These are phyloP conservation scores for Backusella morwellensis DNA, from an alignment of 192 early-diverging fungal species.

Conservation along the genomic window DNA sequence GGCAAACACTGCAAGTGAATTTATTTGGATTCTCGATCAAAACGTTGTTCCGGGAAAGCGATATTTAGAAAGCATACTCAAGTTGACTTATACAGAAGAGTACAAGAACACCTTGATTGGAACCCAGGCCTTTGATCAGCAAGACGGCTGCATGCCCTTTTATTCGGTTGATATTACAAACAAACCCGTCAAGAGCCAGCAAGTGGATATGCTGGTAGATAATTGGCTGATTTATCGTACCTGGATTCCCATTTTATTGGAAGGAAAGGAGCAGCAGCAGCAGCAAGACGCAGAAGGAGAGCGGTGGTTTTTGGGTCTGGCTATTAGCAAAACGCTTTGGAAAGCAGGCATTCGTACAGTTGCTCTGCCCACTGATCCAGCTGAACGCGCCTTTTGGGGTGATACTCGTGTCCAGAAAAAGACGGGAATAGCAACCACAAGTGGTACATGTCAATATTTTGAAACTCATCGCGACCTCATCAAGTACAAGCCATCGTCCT, in stretches of 20 bases:
- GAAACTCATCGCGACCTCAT: neutral
- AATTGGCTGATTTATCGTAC: conserved; percentile 25
- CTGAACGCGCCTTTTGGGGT: conserved; percentile 40
- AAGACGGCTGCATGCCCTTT: conserved; percentile 4
- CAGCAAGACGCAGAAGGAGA: too few relatives aligned
- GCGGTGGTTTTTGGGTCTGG: conserved; percentile 1
- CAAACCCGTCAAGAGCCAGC: conserved; percentile 7
- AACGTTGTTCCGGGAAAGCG: conserved; percentile 41
- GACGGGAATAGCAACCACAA: conserved; percentile 10
- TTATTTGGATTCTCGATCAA: conserved; percentile 42
- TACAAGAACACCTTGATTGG: conserved; percentile 45
- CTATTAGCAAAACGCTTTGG: conserved; percentile 12
- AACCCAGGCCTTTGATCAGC: conserved; percentile 28
- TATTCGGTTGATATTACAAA: conserved; percentile 4
- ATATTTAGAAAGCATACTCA: conserved; percentile 43
- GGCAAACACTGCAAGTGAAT: conserved; percentile 34
- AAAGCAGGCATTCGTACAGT: conserved; percentile 42
- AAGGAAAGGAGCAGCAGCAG: neutral
- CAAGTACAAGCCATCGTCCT: neutral
- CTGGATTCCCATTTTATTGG: conserved; percentile 19
- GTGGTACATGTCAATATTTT: conserved; percentile 20
- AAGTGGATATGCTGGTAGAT: conserved; percentile 24
- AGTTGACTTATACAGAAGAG: conserved; percentile 34
- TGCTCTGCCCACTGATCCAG: conserved; percentile 43
- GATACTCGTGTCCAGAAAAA: conserved; percentile 33